Base-by-base conservation (phyloP, 495 filamentous ascomycete genomes). In the Aspergillus taichungensis region DNA sequence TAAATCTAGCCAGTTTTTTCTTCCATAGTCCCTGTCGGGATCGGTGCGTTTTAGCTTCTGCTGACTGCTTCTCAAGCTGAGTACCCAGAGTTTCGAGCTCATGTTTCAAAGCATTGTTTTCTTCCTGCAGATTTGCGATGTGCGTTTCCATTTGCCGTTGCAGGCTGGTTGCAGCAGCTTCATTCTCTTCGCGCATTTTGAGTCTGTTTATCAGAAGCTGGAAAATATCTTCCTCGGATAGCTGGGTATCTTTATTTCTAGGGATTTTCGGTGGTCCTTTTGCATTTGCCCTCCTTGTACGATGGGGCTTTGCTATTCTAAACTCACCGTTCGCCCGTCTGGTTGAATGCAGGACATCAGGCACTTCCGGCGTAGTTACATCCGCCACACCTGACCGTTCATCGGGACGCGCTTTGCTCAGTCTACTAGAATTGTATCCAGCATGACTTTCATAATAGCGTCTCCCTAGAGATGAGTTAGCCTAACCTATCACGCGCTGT, bases 181-280 rank as follows among this genome's bases (percentile, higher is more conserved):
- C 62, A 29, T 54, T 54, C 18, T 69, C 62, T 49, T 71, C 67
- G 0, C 67, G 64, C 32, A 57, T 49, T 40, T 45, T 63, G 28
- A 71, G 53, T 24, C 46, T 62, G 18, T 34, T 40, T 27, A 68
- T 64, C 5, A 71, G 49, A n/a, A 66, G 55, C 30, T 67, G 57
- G 30, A 71, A 69, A 8, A 69, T 43, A 13, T 54, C 51, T 14
- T 69, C 59, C 43, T 71, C 67, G 8, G 53, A 56, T 0, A 63
- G 37, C 6, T 56, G 47, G n/a, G 43, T 36, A 13, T 18, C 14
- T 5, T 28, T 31, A 13, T 40, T 32, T 8, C 13, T 39, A 13
- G 40, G 12, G 7, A n/a, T 8, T 27, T 12, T 8, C 6, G 44
- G 14, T 7, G 40, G 28, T 5, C 34, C 31, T n/a, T 44, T 53